Percentiles rank a stretch among this genome's conserved stretches.
These are phyloP conservation scores for Penicillium parvum DNA, from an alignment of 495 filamentous ascomycete species.

Conservation along the genomic window DNA sequence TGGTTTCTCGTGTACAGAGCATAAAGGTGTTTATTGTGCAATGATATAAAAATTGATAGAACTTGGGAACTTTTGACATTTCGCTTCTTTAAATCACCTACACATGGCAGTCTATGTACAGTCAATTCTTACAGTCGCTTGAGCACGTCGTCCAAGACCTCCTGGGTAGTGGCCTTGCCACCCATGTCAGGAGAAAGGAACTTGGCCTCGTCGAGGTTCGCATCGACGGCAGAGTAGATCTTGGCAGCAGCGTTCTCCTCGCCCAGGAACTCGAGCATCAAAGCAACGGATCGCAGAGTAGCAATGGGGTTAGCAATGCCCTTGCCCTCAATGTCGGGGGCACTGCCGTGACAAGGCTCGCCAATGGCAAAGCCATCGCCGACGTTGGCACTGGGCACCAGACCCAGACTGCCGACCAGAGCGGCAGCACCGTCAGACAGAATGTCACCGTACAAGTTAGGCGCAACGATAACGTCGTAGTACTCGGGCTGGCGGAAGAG, in stretches of 20 bases:
- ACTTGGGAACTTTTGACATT: neutral
- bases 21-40: no score
- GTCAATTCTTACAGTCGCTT: constrained; percentile 62
- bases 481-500: constrained; percentile 89
- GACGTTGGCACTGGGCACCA: constrained; percentile 96
- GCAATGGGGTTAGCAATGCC: constrained; percentile 95
- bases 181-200: constrained; percentile 88
- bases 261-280: constrained; percentile 94
- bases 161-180: constrained; percentile 77
- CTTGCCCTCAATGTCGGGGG: constrained; percentile 91
- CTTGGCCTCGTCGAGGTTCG: constrained; percentile 77
- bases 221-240: constrained; percentile 92
- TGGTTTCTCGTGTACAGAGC: no score
- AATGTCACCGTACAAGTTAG: constrained; percentile 97
- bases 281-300: constrained; percentile 80
- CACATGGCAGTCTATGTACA: constrained; percentile 12
- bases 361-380: constrained; percentile 93
- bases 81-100: neutral
- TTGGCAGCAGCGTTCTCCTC: constrained; percentile 79
- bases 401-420: constrained; percentile 85
- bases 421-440: constrained; percentile 93
- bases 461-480: constrained; percentile 98
- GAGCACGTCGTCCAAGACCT: constrained; percentile 88
- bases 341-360: constrained; percentile 95
- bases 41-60: neutral